Conservation (phyloP, 768 basidiomycete species). For the Boletellus sp. region DNA sequence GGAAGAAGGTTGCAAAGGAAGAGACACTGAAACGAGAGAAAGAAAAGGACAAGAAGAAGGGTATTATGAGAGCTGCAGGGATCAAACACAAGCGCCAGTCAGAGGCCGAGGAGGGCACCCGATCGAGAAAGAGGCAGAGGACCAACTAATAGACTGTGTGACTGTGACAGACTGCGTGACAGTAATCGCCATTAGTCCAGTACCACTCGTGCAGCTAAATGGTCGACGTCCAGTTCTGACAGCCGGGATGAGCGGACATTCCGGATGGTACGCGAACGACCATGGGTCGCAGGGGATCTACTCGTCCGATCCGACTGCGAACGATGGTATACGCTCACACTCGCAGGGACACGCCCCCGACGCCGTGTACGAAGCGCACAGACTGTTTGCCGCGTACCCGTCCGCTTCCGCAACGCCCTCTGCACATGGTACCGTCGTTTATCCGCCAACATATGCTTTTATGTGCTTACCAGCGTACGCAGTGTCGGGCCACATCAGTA, state of each 20-base stretch:
- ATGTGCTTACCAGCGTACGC: conserved; percentile 17
- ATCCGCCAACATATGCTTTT: not conserved
- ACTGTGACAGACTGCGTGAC: conserved; percentile 22
- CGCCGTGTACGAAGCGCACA: conserved; percentile 65
- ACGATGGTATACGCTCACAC: not conserved
- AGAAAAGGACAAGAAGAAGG: conserved; percentile 74
- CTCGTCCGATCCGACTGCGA: conserved; percentile 10
- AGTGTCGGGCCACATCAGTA: conserved; percentile 68
- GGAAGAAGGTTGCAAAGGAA: conserved; percentile 71
- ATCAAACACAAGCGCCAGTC: conserved; percentile 67
- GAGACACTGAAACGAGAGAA: conserved; percentile 60
- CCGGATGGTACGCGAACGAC: conserved; percentile 25
- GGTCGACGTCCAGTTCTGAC: conserved; percentile 1
- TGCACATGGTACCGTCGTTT: conserved; percentile 52
- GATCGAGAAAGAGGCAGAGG: conserved; percentile 50
- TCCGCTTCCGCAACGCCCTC: conserved; percentile 76
- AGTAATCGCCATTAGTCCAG: not conserved
- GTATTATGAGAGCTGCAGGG: conserved; percentile 67
- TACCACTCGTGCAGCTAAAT: not conserved
- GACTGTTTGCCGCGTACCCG: conserved; percentile 64
- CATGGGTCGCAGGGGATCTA: conserved; percentile 13
- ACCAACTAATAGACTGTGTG: conserved; percentile 18
- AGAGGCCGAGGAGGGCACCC: conserved; percentile 55
- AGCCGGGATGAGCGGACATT: conserved; percentile 23
- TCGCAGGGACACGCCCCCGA: conserved; percentile 33